Conservation (phyloP, 228 moss, liverwort and hornwort species). For the Sphagnum fallax region DNA sequence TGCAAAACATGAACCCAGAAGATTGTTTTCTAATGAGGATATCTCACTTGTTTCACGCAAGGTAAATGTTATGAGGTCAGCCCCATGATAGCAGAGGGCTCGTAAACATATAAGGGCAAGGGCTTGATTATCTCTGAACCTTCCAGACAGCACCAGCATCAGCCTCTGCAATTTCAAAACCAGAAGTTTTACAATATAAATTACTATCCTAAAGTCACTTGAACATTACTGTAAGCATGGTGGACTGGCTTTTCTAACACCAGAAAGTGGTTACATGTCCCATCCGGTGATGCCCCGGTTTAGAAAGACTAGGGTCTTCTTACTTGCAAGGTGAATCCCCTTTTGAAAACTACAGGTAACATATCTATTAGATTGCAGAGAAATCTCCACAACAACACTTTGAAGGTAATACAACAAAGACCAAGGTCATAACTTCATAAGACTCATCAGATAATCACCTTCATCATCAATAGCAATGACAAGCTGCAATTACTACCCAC, state of each 20-base stretch:
- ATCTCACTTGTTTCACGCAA: slow-evolving; percentile 8
- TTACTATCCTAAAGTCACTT: too few species aligned
- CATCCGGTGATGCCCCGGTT: too few species aligned
- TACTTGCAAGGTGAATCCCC: too few species aligned
- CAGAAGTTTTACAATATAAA: neutral
- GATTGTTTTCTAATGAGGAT: slow-evolving; percentile 7
- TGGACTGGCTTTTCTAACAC: too few species aligned
- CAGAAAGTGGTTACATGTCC: too few species aligned
- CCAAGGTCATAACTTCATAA: too few species aligned
- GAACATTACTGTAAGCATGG: too few species aligned
- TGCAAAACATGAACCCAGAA: slow-evolving; percentile 19
- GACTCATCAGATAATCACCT: too few species aligned
- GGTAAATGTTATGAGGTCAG: slow-evolving; percentile 27
- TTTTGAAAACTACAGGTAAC: too few species aligned
- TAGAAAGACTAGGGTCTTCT: too few species aligned
- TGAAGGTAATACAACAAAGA: neutral
- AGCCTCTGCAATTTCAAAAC: slow-evolving; percentile 21
- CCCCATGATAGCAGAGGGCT: slow-evolving; percentile 24
- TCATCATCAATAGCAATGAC: too few species aligned
- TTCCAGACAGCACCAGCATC: slow-evolving; percentile 27
- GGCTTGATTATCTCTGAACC: slow-evolving; percentile 21
- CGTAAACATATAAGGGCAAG: slow-evolving; percentile 33
- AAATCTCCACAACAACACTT: neutral
- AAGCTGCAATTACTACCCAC: too few species aligned
- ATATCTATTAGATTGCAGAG: slow-evolving; percentile 1